Conservation (phyloP, 768 basidiomycete genomes). For the Xerocomellus dryophilus region DNA sequence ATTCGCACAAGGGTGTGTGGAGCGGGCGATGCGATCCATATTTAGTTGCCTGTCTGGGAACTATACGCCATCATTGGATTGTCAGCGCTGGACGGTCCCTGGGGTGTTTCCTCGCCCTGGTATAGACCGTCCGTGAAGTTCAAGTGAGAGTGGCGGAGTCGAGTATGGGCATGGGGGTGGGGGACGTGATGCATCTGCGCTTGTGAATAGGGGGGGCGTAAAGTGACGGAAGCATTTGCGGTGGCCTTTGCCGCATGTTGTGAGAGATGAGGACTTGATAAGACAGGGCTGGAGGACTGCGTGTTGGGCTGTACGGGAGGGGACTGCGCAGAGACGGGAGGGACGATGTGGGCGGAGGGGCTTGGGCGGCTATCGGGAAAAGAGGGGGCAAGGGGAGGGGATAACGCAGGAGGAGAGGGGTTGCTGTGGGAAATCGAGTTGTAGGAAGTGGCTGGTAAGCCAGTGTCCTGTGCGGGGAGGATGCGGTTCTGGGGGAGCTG, state of each 20-base stretch:
- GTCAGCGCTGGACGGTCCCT: conserved; percentile 30
- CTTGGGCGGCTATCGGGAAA: conserved; percentile 17
- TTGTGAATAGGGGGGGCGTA: conserved; percentile 57
- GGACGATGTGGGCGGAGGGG: conserved; percentile 16
- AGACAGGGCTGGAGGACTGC: conserved; percentile 19
- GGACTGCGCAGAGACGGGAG: conserved; percentile 19
- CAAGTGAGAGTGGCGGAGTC: conserved; percentile 62
- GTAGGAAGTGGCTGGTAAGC: conserved; percentile 16
- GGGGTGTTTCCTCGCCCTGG: conserved; percentile 27
- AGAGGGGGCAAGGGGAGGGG: conserved; percentile 18
- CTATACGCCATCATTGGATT: conserved; percentile 51
- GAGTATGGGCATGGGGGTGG: conserved; percentile 74
- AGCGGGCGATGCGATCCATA: not conserved
- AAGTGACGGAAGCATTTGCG: conserved; percentile 41
- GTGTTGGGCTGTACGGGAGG: conserved; percentile 22
- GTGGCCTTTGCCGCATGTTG: conserved; percentile 31
- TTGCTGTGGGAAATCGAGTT: conserved; percentile 23
- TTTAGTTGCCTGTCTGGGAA: conserved; percentile 32
- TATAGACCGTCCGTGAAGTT: conserved; percentile 43
- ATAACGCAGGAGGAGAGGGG: conserved; percentile 20
- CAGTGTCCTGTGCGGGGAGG: conserved; percentile 18
- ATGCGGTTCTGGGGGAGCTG: conserved; percentile 18
- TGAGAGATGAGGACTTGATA: conserved; percentile 17
- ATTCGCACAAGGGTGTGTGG: not conserved
- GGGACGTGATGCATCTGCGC: conserved; percentile 77